Evolutionary conservation across 2,329 filamentous ascomycete species (phyloP).

Genomic region (Scorias spongiosa): DNA sequence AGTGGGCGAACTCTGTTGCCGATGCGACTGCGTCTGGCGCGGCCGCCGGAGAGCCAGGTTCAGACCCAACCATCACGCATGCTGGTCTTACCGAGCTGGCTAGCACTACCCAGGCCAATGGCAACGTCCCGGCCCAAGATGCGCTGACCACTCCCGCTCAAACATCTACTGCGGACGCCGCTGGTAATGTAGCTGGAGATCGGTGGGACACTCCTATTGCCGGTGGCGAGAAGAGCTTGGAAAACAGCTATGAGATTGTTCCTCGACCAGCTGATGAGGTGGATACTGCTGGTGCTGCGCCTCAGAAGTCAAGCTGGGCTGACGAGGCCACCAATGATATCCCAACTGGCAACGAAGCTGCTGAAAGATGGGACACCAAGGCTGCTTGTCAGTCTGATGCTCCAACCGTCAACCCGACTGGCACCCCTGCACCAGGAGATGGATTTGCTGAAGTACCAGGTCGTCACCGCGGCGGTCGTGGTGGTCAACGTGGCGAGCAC

Average conservation of each 20-base stretch:
- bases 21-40: slow-evolving; percentile 19
- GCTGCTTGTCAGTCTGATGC: slow-evolving; percentile 33
- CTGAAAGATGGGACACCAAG: slow-evolving; percentile 17
- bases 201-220: slow-evolving; percentile 49
- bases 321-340: slow-evolving; percentile 39
- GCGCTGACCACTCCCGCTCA: slow-evolving; percentile 18
- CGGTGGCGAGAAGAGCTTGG: slow-evolving; percentile 31
- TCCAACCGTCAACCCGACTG: slow-evolving; percentile 2
- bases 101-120: slow-evolving; percentile 17
- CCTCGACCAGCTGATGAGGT: slow-evolving; percentile 60
- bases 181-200: slow-evolving; percentile 41
- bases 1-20: slow-evolving; percentile 33
- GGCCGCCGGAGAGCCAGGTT: slow-evolving; percentile 18
- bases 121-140: slow-evolving; percentile 15
- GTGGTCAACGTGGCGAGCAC: slow-evolving; percentile 17
- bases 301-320: slow-evolving; percentile 59
- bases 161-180: slow-evolving; percentile 24
- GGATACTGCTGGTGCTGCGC: slow-evolving; percentile 43
- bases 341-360: slow-evolving; percentile 15
- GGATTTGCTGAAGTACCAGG: slow-evolving; percentile 54
- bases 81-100: slow-evolving; percentile 53
- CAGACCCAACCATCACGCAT: slow-evolving; percentile 53
- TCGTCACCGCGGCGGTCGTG: slow-evolving; percentile 18
- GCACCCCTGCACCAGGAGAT: slow-evolving; percentile 32
- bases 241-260: slow-evolving; percentile 62